Conservation (phyloP, 257 asterid species). For the Solanum clarkiae region DNA sequence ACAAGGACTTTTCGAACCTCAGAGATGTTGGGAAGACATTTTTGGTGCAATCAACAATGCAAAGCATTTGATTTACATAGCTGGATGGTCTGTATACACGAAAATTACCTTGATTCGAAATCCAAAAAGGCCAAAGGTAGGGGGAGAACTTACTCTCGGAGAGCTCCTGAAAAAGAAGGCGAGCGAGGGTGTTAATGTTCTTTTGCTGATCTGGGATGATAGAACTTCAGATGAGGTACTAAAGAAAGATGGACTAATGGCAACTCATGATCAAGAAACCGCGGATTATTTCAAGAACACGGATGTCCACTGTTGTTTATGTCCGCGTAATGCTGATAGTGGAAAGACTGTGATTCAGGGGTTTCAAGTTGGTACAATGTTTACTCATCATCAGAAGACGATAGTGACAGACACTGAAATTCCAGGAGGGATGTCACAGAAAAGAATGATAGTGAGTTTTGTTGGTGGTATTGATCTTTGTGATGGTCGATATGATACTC, state of each 20-base stretch:
- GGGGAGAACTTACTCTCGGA: conserved; percentile 49
- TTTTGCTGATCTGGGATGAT: conserved; percentile 86
- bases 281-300: conserved; percentile 40
- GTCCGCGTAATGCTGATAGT: conserved; percentile 65
- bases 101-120: conserved; percentile 51
- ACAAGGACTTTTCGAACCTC: conserved; percentile 22
- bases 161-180: conserved; percentile 68
- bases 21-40: conserved; percentile 79
- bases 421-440: conserved; percentile 1
- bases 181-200: conserved; percentile 59
- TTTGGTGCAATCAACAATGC: conserved; percentile 56
- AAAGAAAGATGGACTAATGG: conserved; percentile 70
- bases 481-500: conserved; percentile 71
- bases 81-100: conserved; percentile 79
- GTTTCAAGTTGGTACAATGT: conserved; percentile 56
- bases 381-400: conserved; percentile 87
- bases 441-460: conserved; percentile 54
- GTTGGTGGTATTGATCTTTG: conserved; percentile 94
- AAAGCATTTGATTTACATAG: conserved; percentile 52
- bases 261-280: conserved; percentile 79
- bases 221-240: conserved; percentile 37
- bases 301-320: conserved; percentile 51
- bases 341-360: conserved; percentile 51
- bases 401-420: conserved; percentile 46
- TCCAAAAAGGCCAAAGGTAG: conserved; percentile 32